Percentiles rank a stretch among this genome's conserved stretches.
phyloP scores from a whole-genome alignment of 352 stramenopile species.

The Phytophthora litchii region DNA sequence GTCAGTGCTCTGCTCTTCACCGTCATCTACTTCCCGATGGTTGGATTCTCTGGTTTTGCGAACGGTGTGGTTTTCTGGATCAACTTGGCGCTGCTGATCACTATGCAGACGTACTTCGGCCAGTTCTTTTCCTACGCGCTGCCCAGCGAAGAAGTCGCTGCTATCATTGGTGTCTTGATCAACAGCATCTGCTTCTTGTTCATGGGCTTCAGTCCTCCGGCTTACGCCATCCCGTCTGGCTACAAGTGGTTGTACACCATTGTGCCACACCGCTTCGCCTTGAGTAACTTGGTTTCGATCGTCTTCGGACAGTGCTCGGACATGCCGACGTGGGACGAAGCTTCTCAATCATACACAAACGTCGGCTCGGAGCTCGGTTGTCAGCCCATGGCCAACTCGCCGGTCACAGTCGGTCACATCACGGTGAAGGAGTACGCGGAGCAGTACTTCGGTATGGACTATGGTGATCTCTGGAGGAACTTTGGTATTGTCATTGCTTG shows the following conservation, averaged over 20 bases:
- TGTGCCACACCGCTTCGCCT: constrained; percentile 17
- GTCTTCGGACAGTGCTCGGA: constrained; percentile 29
- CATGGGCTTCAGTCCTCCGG: constrained; percentile 33
- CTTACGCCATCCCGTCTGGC: constrained; percentile 15
- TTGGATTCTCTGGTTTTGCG: constrained; percentile 83
- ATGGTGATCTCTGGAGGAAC: constrained; percentile 23
- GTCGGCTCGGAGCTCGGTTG: constrained; percentile 30
- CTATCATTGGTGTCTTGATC: constrained; percentile 45
- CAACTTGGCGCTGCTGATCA: constrained; percentile 49
- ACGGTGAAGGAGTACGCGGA: constrained; percentile 37
- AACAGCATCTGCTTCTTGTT: constrained; percentile 58
- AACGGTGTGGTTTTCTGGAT: constrained; percentile 43
- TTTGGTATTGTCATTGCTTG: constrained; percentile 32
- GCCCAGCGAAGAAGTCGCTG: constrained; percentile 45
- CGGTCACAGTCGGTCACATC: constrained; percentile 31
- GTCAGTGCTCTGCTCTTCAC: constrained; percentile 53
- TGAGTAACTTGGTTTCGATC: constrained; percentile 23
- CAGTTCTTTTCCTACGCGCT: constrained; percentile 37
- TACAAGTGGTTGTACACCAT: constrained; percentile 27
- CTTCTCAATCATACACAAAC: constrained; percentile 24
- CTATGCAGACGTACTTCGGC: constrained; percentile 44
- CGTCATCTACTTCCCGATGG: constrained; percentile 74
- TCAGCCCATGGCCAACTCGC: constrained; percentile 25
- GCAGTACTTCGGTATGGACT: constrained; percentile 34
- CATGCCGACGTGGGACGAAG: constrained; percentile 24